phyloP scores from a whole-genome alignment of 1,284 basidiomycete species.

The Cryptococcus sp. region DNA sequence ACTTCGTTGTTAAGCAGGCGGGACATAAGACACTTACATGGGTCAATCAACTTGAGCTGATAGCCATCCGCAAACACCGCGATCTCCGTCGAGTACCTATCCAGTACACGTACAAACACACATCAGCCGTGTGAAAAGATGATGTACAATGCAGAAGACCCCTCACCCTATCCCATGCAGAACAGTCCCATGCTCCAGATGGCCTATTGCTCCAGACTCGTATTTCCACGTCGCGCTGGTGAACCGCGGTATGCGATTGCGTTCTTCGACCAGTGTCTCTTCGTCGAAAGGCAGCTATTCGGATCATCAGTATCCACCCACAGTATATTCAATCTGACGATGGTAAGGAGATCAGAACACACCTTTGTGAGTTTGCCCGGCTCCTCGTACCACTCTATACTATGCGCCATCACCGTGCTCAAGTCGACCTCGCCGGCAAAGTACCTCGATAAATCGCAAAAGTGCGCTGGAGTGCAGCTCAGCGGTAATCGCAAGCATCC shows the following conservation, averaged over 20 bases:
- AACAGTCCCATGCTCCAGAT: constrained; percentile 75
- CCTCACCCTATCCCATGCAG: constrained; percentile 70
- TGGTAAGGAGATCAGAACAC: background rate
- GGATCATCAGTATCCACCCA: background rate
- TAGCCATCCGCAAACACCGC: constrained; percentile 83
- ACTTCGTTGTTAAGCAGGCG: too few relatives aligned
- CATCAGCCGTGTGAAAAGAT: too few relatives aligned
- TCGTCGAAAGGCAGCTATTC: constrained; percentile 18
- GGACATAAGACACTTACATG: constrained; percentile 38
- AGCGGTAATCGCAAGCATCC: background rate
- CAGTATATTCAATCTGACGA: too few relatives aligned
- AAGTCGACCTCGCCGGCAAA: constrained; percentile 94
- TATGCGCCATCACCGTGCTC: constrained; percentile 73
- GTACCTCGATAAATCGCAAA: constrained; percentile 80
- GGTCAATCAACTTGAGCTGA: constrained; percentile 72
- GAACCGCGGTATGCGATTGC: constrained; percentile 39
- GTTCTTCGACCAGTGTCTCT: constrained; percentile 33
- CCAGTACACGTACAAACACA: too few relatives aligned
- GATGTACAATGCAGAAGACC: background rate
- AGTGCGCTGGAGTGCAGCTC: constrained; percentile 60
- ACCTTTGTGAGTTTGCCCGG: constrained; percentile 68
- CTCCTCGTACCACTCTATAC: constrained; percentile 81
- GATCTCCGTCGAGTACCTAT: constrained; percentile 75
- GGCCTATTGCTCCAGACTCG: constrained; percentile 81
- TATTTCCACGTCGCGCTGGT: constrained; percentile 63